Base-by-base conservation (phyloP, 1,284 basidiomycete species). In the Ganoderma sp. region DNA sequence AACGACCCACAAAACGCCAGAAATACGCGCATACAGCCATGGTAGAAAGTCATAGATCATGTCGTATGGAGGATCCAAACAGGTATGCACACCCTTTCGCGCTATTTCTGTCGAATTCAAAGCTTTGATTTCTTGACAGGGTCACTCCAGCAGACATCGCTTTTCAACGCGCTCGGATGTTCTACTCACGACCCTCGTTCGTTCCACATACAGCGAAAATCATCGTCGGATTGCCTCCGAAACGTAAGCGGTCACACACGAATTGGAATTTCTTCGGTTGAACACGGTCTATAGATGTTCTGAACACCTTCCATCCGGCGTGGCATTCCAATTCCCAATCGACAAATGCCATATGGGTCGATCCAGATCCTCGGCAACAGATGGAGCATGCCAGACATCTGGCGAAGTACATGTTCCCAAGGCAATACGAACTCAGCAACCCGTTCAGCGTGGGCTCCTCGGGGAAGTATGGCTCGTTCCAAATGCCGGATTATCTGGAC, bases 371-470 rank as follows among this genome's bases (percentile, higher is more conserved):
- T 28, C 79, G 77, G 15, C 75, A 80, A 65, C 84, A 85, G 72
- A 82, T 79, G 61, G 81, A 81, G 57, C 77, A 85, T 65, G 85
- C 86, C 1, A 84, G 92, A 28, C 90, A 90, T 73, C 78, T 94
- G 1, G 84, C 90, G 28, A 96, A 95, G 80, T 93, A 96, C 76
- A 81, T 97, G 0, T 97, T 97, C 74, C 90, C 94, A 8, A 84
- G 88, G 39, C 92, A 95, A 72, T 94, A 91, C 73, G 85, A 85
- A 0, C 78, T 97, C 1, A 78, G 84, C 14, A 92, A 83, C 71
- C 84, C 89, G 3, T 95, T 88, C 68, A 77, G 75, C 5, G 50
- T 73, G 25, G 66, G 66, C 6, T 34, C 57, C 2, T 15, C 58
- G 67, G 60, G 58, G 3, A 58, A 34, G 6, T 60, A 62, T 41